Evolutionary conservation across 2,329 filamentous ascomycete genomes (phyloP).

Genomic region (Pezizomycotina sp.): DNA sequence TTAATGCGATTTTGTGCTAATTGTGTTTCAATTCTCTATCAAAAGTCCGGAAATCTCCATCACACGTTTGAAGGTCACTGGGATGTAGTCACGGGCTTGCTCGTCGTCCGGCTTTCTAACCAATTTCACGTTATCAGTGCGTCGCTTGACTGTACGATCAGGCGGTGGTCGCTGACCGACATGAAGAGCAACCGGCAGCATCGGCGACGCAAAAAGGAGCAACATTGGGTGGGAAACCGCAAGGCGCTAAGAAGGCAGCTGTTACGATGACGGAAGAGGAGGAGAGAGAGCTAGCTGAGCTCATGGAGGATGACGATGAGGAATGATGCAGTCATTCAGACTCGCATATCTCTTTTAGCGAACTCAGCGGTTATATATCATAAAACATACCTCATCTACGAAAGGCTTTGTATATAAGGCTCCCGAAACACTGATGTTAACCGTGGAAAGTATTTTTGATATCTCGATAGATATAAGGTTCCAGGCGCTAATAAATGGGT

Average conservation of each 20-base stretch:
- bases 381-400: too few species aligned
- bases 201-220: constrained; percentile 12
- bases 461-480: too few species aligned
- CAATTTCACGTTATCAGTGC: constrained; percentile 61
- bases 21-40: not conserved
- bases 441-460: too few species aligned
- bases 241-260: constrained; percentile 34
- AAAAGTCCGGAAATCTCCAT: constrained; percentile 50
- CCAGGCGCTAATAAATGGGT: too few species aligned
- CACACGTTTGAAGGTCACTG: constrained; percentile 69
- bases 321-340: not conserved
- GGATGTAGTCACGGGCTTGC: constrained; percentile 75
- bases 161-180: constrained; percentile 61
- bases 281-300: constrained; percentile 75
- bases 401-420: too few species aligned
- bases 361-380: too few species aligned
- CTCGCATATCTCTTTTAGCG: not conserved
- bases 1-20: constrained; percentile 8
- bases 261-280: constrained; percentile 66
- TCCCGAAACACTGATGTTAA: too few species aligned
- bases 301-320: constrained; percentile 61
- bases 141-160: constrained; percentile 75
- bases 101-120: constrained; percentile 43
- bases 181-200: constrained; percentile 40
- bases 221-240: constrained; percentile 36